These are phyloP conservation scores for Candida tibetensis DNA, from an alignment of 805 yeast genomes.

Conservation along the genomic window DNA sequence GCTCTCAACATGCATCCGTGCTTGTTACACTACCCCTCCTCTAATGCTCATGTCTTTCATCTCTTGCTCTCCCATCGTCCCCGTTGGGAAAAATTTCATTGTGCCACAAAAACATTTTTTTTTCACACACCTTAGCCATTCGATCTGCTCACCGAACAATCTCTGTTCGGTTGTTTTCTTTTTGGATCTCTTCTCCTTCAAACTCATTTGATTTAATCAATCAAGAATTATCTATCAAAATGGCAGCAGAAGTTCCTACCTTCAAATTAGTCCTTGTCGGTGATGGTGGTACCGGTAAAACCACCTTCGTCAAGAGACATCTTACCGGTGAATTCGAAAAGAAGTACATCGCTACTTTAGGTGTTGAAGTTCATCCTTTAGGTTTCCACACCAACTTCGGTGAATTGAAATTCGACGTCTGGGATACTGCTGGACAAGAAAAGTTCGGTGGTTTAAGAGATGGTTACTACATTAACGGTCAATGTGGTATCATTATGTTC, in stretches of 20 bases:
- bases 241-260: conserved; percentile 87
- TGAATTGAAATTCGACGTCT: conserved; percentile 97
- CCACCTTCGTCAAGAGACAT: conserved; percentile 99
- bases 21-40: too few species aligned
- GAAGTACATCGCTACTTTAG: conserved; percentile 97
- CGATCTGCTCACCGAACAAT: not conserved
- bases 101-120: conserved; percentile 1
- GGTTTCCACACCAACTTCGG: conserved; percentile 98
- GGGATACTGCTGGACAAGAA: conserved; percentile 99
- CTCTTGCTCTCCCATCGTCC: conserved; percentile 1
- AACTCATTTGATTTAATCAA: conserved; percentile 5
- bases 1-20: too few species aligned
- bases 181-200: not conserved
- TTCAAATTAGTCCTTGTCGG: conserved; percentile 99
- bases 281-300: conserved; percentile 99
- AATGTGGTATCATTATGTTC: conserved; percentile 99
- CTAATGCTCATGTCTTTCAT: too few species aligned
- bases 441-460: conserved; percentile 99
- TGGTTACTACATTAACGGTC: conserved; percentile 99
- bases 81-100: not conserved
- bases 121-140: conserved; percentile 1
- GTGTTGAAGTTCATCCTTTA: conserved; percentile 99
- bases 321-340: conserved; percentile 99
- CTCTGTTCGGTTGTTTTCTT: not conserved
- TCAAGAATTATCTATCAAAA: conserved; percentile 16